Evolutionary conservation across 768 basidiomycete species (phyloP), one percentile per base, ranked within the genome.

Genomic region (Tricholoma saponaceum): DNA sequence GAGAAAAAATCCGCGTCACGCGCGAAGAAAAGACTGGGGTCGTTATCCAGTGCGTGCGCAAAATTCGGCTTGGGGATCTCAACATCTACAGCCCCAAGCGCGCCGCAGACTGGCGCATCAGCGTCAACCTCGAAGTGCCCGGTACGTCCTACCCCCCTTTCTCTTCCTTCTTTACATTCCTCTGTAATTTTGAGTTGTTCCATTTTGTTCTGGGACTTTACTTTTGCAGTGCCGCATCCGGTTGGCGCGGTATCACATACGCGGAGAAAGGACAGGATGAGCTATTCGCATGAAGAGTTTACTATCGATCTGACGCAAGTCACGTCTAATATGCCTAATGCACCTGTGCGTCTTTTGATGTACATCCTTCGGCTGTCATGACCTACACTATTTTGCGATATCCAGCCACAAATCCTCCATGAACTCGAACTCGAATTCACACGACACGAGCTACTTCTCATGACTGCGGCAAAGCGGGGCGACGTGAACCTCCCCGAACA

Each of bases 251-350:
- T 87, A 1, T 78, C 80, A 8, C 74, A 82, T 61, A 80, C 83
- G 30, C 81, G 91, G 57, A 78, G 81, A 74, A 99, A 97, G 74
- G 92, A 99, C 72, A 81, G 97, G 46, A 79, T 98, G 69, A 90
- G 91, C 66, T 99, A 99, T 70, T 75, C 86, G 3, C 97, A 99
- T 71, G 95, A 98, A 70, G 87, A 96, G 61, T 95, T 94, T 69
- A 81, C 78, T 61, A 87, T 99, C 61, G 97, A 99, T 74, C 80
- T 99, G 51, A 98, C 97, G 1, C 93, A 95, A 72, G 96, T 98
- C 50, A 84, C 83, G 1, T 79, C 86, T 4, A 78, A 77, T 7
- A 65, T 72, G 12, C 71, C 80, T 0, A 77, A 71, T 53, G 72
- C 73, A 57, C 77, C 81, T 44, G 88, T 90, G 67, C 62, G 82